Base-by-base conservation (phyloP, 352 stramenopile genomes). In the Plasmopara viticola region DNA sequence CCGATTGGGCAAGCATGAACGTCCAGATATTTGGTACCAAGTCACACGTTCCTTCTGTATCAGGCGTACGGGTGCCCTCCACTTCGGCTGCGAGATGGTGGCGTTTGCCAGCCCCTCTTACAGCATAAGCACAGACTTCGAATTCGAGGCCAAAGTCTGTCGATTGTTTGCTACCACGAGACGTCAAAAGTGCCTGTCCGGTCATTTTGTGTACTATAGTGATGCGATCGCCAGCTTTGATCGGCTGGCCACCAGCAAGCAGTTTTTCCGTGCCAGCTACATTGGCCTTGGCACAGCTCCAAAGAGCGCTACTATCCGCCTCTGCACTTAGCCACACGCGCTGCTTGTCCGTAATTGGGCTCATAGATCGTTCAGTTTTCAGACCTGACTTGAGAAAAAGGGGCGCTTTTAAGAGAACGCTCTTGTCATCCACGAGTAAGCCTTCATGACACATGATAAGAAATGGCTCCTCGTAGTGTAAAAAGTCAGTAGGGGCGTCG, bases 161-260 rank as follows among this genome's bases (percentile, higher is more conserved):
- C 14, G 78, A 75, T 48, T 87, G 72, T 20, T 78, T 84, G 64
- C 60, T 80, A 51, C 69, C 78, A 33, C 59, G 52, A 20, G 87
- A 67, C 1, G 66, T 58, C 12, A 63, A 71, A 6, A 94, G 58
- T 9, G 80, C 67, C 42, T 88, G 69, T 17, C 81, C 79, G 0
- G 84, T 91, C 84, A 94, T 94, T 64, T 94, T 91, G 64, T 94
- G 84, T 45, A 87, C 53, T 35, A 94, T 46, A 4, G 79, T 69
- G 44, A 92, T 55, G 2, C 48, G 44, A 35, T 94, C 84, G 0
- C 74, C 74, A 0, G 67, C 56, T 6, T 43, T 25, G 2, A 94
- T 68, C 10, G 62, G 66, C 5, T 63, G 61, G 0, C 80, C 74
- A 0, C 64, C 62, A 12, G 77, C 69, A n/a, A 94, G 77, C 3